These are phyloP conservation scores for Phytomonas sp. DNA, from an alignment of 208 protist species.

Conservation along the genomic window DNA sequence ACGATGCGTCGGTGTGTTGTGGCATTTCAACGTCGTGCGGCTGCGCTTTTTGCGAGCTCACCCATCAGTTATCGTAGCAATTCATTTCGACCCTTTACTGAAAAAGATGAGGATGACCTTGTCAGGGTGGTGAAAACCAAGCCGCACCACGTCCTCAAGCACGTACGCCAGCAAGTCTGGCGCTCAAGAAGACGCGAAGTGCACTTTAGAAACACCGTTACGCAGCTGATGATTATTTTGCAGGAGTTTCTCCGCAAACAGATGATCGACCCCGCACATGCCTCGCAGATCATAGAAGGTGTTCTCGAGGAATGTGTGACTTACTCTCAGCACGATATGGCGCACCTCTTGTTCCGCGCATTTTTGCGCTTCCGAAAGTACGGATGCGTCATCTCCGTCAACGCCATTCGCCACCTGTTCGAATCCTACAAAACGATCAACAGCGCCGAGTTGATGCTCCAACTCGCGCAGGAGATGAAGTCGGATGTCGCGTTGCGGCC, in stretches of 20 bases:
- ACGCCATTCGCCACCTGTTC: slow-evolving; percentile 71
- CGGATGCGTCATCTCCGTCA: slow-evolving; percentile 67
- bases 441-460: slow-evolving; percentile 75
- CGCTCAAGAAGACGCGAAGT: slow-evolving; percentile 77
- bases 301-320: slow-evolving; percentile 80
- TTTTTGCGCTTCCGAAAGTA: slow-evolving; percentile 88
- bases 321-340: slow-evolving; percentile 86
- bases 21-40: not conserved
- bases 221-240: slow-evolving; percentile 85
- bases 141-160: slow-evolving; percentile 79
- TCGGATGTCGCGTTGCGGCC: slow-evolving; percentile 56
- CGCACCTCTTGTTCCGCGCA: slow-evolving; percentile 81
- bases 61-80: slow-evolving; percentile 5
- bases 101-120: slow-evolving; percentile 82
- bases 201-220: slow-evolving; percentile 85
- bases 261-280: slow-evolving; percentile 68
- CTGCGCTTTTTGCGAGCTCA: not conserved
- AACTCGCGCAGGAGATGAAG: slow-evolving; percentile 81
- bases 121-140: slow-evolving; percentile 76
- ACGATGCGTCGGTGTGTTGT: not conserved
- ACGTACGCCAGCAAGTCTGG: slow-evolving; percentile 86
- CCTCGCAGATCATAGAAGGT: slow-evolving; percentile 84
- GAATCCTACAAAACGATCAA: slow-evolving; percentile 84
- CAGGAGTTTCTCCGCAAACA: slow-evolving; percentile 86
- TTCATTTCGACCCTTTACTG: slow-evolving; percentile 78